Evolutionary conservation across 257 asterid species (phyloP).

Genomic region (Vinca minor): DNA sequence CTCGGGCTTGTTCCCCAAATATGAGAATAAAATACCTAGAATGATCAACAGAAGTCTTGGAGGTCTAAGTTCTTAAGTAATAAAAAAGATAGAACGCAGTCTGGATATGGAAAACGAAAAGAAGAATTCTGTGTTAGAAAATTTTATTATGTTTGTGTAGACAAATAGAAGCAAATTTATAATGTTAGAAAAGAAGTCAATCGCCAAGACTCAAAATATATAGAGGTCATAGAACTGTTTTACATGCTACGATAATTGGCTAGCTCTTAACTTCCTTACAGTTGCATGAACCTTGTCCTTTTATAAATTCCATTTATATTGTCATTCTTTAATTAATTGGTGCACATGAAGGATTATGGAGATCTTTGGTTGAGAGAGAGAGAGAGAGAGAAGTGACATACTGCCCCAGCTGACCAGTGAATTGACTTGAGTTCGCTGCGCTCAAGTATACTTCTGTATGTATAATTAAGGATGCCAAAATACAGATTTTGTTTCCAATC

Average conservation of each 20-base stretch:
- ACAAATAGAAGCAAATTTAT: not conserved
- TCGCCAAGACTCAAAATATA: not conserved
- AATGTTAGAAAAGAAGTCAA: not conserved
- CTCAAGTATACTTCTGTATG: conserved; percentile 63
- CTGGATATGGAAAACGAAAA: not conserved
- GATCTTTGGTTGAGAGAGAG: not conserved
- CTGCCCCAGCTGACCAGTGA: conserved; percentile 76
- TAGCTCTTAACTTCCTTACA: not conserved
- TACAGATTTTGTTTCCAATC: not conserved
- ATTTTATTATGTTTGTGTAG: not conserved
- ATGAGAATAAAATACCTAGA: not conserved
- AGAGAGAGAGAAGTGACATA: conserved; percentile 28
- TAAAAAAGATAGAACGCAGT: not conserved
- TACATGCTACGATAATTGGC: not conserved
- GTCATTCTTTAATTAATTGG: not conserved
- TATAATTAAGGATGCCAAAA: conserved; percentile 32
- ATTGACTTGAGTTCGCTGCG: conserved; percentile 72
- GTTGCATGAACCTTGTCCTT: not conserved
- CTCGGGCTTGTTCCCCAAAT: not conserved
- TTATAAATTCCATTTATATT: not conserved
- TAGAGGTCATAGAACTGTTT: not conserved
- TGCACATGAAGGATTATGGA: not conserved
- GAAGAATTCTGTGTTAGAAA: not conserved
- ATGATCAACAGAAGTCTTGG: not conserved
- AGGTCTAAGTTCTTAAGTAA: not conserved